phyloP scores from a whole-genome alignment of 192 early-diverging fungal species.

The Haplosporangium gracile region DNA sequence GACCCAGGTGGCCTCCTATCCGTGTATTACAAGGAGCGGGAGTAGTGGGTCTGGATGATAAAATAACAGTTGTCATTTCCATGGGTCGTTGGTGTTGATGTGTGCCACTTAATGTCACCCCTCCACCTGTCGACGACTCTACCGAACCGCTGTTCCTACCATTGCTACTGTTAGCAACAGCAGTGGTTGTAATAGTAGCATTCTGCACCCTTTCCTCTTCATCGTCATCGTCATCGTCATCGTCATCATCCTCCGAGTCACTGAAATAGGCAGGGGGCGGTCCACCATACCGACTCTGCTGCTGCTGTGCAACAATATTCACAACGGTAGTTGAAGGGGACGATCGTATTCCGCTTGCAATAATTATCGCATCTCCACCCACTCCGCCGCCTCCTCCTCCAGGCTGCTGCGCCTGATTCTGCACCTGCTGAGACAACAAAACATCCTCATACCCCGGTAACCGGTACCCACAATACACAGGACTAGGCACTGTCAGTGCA shows the following conservation, averaged over 20 bases:
- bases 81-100: conserved; percentile 15
- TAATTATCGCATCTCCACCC: neutral
- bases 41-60: neutral
- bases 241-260: conserved; percentile 34
- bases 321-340: neutral
- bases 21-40: neutral
- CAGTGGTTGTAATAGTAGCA: too few species aligned
- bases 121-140: neutral
- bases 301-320: neutral
- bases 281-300: conserved; percentile 20
- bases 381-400: neutral
- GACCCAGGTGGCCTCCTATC: neutral
- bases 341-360: neutral
- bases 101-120: neutral
- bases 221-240: conserved; percentile 30
- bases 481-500: conserved; percentile 40
- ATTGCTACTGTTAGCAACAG: neutral
- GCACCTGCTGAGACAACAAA: conserved; percentile 8
- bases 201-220: neutral
- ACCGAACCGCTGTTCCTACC: neutral
- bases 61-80: conserved; percentile 11
- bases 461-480: conserved; percentile 51
- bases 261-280: conserved; percentile 44
- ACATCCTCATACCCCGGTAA: conserved; percentile 49
- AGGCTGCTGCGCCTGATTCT: neutral